Conservation (phyloP, 805 yeast species). For the Wickerhamomyces alni region DNA sequence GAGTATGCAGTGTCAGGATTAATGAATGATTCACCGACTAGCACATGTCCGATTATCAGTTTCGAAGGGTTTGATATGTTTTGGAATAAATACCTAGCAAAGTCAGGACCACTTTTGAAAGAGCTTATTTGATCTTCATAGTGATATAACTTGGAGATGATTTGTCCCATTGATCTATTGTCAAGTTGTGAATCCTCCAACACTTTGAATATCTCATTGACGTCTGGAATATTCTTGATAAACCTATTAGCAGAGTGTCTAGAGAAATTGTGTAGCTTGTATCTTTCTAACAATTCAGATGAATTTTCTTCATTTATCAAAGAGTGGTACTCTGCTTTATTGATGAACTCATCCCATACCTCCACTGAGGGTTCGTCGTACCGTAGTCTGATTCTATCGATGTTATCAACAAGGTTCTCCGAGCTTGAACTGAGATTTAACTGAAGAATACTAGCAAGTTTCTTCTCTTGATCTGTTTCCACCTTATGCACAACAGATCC, state of each 20-base stretch:
- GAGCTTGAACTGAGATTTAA: slow-evolving; percentile 3
- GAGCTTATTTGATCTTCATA: slow-evolving; percentile 1
- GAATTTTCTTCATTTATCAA: slow-evolving; percentile 1
- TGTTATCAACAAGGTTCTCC: neutral
- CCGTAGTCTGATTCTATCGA: slow-evolving; percentile 1
- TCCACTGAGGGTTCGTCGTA: neutral
- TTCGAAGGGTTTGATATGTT: slow-evolving; percentile 12
- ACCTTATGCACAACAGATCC: slow-evolving; percentile 3
- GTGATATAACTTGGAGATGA: slow-evolving; percentile 11
- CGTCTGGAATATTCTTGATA: slow-evolving; percentile 1
- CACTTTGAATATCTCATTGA: neutral
- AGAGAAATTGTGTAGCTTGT: neutral
- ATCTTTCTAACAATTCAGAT: neutral
- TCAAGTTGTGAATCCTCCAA: slow-evolving; percentile 4
- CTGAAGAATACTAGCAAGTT: neutral
- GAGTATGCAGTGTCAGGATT: slow-evolving; percentile 26
- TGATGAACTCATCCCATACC: slow-evolving; percentile 5
- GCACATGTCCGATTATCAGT: slow-evolving; percentile 15
- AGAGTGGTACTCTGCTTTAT: neutral
- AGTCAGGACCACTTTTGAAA: slow-evolving; percentile 11
- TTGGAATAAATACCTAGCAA: slow-evolving; percentile 18
- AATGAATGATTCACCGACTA: slow-evolving; percentile 26
- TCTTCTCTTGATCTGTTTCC: neutral
- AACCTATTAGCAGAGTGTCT: slow-evolving; percentile 2
- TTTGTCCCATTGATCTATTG: slow-evolving; percentile 11